phyloP scores from a whole-genome alignment of 2,329 filamentous ascomycete genomes.

The Phyllachora maydis region DNA sequence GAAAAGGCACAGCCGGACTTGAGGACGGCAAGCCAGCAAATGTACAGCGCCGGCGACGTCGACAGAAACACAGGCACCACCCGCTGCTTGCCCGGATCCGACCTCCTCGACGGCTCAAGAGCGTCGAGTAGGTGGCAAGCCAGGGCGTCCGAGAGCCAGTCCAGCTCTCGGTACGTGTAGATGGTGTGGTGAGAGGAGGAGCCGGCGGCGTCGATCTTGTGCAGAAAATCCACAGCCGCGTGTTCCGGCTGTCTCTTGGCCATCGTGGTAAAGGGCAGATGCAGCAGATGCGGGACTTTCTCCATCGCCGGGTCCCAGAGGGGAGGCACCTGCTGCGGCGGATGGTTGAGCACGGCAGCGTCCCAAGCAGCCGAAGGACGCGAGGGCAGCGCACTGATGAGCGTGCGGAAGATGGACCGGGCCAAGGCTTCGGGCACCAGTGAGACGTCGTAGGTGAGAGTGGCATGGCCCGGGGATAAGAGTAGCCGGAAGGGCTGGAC shows the following conservation, averaged over 20 bases:
- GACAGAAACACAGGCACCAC: conserved; percentile 6
- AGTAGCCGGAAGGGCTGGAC: not conserved
- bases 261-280: not conserved
- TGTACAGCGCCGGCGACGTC: conserved; percentile 13
- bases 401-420: not conserved
- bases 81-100: not conserved
- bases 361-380: not conserved
- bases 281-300: not conserved
- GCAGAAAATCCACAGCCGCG: not conserved
- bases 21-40: conserved; percentile 13
- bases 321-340: conserved; percentile 1
- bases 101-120: not conserved
- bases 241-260: conserved; percentile 1
- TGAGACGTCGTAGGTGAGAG: not conserved
- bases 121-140: not conserved
- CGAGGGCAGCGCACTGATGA: not conserved
- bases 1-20: conserved; percentile 15
- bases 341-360: conserved; percentile 3
- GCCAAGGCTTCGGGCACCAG: not conserved
- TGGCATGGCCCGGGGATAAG: not conserved
- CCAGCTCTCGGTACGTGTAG: not conserved
- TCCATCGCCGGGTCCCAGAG: not conserved
- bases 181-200: too few relatives aligned
- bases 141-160: not conserved
- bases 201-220: not conserved